Percentiles rank a stretch among this genome's conserved stretches.
Conservation (phyloP, 345 rosid genomes). For the Heritiera littoralis region DNA sequence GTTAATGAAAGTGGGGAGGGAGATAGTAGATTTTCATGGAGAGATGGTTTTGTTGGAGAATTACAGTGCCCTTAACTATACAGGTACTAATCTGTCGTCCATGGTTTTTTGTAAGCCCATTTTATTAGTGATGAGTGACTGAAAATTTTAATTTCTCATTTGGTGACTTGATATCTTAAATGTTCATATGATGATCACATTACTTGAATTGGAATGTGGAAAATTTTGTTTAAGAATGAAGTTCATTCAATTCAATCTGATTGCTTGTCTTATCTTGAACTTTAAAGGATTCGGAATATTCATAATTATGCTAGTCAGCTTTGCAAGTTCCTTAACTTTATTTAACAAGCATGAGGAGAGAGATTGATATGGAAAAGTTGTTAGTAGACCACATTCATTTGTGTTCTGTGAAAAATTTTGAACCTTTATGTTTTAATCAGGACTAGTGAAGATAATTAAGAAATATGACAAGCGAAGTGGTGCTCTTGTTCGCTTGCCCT, state of each 20-base stretch:
- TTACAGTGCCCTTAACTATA: constrained; percentile 27
- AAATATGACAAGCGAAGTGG: constrained; percentile 87
- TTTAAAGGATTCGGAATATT: not conserved
- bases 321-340: constrained; percentile 6
- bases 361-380: not conserved
- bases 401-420: not conserved
- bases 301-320: not conserved
- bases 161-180: not conserved
- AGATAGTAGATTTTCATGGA: constrained; percentile 23
- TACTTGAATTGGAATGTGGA: constrained; percentile 2
- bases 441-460: constrained; percentile 78
- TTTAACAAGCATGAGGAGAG: not conserved
- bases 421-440: constrained; percentile 36
- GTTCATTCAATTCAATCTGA: not conserved
- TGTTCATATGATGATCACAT: constrained; percentile 5
- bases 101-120: constrained; percentile 19
- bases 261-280: not conserved
- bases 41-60: constrained; percentile 64
- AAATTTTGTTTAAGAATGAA: not conserved
- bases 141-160: not conserved
- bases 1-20: constrained; percentile 46
- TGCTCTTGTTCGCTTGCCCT: constrained; percentile 65
- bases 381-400: not conserved
- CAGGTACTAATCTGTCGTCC: constrained; percentile 14
- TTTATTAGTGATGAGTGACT: not conserved